Base-by-base conservation (phyloP, 352 stramenopile genomes). In the Globisporangium parvum region DNA sequence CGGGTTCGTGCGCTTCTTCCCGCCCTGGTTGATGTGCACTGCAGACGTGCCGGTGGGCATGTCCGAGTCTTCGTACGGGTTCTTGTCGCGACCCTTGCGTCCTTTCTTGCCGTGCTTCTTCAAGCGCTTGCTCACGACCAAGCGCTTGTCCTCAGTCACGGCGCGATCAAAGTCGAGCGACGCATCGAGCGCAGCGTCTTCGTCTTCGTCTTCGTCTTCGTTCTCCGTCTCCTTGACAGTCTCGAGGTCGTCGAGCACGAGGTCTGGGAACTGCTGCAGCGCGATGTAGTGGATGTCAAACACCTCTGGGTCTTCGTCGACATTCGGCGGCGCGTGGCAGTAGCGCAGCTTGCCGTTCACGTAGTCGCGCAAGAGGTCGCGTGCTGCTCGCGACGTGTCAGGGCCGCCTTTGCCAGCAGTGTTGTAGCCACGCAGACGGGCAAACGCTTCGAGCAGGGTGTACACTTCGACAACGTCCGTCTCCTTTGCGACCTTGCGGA, bases 291-390 rank as follows among this genome's bases (percentile, higher is more conserved):
- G 79, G 47, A 90, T 88, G 57, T 92, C 81, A 55, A 95, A 95
- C 37, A 80, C 70, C 20, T 66, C 63, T 8, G 68, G 60, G 53
- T 91, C 75, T 20, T 64, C 66, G 23, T 49, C 47, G 26, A 70
- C 69, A 21, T 83, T 60, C 2, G 96, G 93, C 21, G 97, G 96
- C 42, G 96, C 68, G 68, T 99, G 95, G 64, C 94, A 98, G 73
- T 98, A 99, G 47, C 98, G 71, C 47, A 99, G 72, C 65, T 95
- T 97, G 63, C 97, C 97, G 60, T 95, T 95, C 33, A 98, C 95
- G 70, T 99, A 99, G 69, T 99, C 96, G 57, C 98, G 97, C 50
- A 99, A 80, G 24, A 99, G 84, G 48, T 98, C 86, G 21, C 96
- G 87, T 21, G 96, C 95, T 20, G 88, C 97, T 33, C 96, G 82